Base-by-base conservation (phyloP, 805 yeast species). In the Ogataea paradorogensis region DNA sequence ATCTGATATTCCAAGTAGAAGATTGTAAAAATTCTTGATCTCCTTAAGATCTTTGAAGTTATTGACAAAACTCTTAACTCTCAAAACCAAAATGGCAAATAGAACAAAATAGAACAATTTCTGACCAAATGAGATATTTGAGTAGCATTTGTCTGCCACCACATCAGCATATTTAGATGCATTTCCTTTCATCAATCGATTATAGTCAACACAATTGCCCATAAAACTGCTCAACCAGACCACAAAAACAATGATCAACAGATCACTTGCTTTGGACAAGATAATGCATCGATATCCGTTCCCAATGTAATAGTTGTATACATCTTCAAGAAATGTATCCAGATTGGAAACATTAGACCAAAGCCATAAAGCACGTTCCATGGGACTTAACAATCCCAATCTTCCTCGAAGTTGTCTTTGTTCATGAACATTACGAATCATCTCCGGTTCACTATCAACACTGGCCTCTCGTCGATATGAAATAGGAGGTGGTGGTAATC, bases 311-410 rank as follows among this genome's bases (percentile, higher is more conserved):
- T 89, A 93, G 35, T 73, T 71, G 62, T 93, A 93, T 9, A 90
- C 76, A 51, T 91, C 95, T 38, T 78, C 79, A 14, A 93, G 67
- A 53, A 91, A 93, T 32, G 78, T 74, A 64, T 93, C 99, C 59
- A 93, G 72, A 60, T 93, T 93, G 50, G 85, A 87, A 16, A 93
- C 87, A 55, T 93, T 93, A 1, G 98, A 95, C 98, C 99, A 93
- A 45, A 87, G 74, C 88, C 97, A 93, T 13, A 85, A 67, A 0
- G 98, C 95, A 34, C 88, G 67, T 56, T 90, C 96, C 43, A 69
- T 69, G 1, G 85, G 77, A 35, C 79, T 76, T 20, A 80, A 55
- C 1, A 72, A 66, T 7, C 74, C 73, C 7, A 72, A 43, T 27
- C 54, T 51, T 18, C 53, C 54, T 30, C 62, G 47, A 23, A 58